Evolutionary conservation across 2,329 filamentous ascomycete genomes (phyloP).

Genomic region (Zymoseptoria passerinii): DNA sequence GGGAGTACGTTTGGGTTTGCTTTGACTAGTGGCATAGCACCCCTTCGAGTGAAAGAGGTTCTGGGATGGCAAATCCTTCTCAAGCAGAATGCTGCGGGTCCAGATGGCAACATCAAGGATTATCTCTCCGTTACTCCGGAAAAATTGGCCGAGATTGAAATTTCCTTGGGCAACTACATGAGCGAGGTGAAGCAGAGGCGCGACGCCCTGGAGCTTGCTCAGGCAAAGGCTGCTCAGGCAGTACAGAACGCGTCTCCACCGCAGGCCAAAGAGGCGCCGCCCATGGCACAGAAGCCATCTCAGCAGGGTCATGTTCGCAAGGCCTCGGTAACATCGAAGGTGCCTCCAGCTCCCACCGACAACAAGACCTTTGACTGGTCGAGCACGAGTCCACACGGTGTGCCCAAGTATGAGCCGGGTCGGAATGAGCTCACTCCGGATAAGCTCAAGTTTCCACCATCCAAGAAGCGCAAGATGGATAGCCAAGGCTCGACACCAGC

Average conservation of each 20-base stretch:
- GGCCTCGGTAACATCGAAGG: constrained; percentile 18
- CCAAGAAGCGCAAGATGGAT: constrained; percentile 48
- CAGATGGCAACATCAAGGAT: constrained; percentile 21
- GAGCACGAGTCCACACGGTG: constrained; percentile 41
- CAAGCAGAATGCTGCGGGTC: constrained; percentile 21
- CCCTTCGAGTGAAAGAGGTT: constrained; percentile 18
- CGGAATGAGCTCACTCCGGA: constrained; percentile 46
- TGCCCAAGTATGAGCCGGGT: constrained; percentile 47
- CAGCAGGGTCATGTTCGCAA: constrained; percentile 21
- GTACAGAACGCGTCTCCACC: not conserved
- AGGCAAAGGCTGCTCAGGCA: constrained; percentile 2
- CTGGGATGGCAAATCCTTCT: constrained; percentile 23
- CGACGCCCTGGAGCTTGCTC: not conserved
- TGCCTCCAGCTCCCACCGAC: constrained; percentile 28
- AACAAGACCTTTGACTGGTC: constrained; percentile 29
- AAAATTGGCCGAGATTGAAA: constrained; percentile 21
- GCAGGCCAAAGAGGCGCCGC: not conserved
- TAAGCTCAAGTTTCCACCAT: constrained; percentile 50
- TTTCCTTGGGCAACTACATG: constrained; percentile 19
- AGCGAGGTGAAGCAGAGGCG: constrained; percentile 20
- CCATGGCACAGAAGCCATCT: constrained; percentile 15
- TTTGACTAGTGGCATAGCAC: constrained; percentile 12
- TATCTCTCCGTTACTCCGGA: constrained; percentile 22
- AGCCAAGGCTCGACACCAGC: constrained; percentile 36
- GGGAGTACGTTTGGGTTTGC: constrained; percentile 18